phyloP scores from a whole-genome alignment of 768 basidiomycete species.

The Mycena metata region DNA sequence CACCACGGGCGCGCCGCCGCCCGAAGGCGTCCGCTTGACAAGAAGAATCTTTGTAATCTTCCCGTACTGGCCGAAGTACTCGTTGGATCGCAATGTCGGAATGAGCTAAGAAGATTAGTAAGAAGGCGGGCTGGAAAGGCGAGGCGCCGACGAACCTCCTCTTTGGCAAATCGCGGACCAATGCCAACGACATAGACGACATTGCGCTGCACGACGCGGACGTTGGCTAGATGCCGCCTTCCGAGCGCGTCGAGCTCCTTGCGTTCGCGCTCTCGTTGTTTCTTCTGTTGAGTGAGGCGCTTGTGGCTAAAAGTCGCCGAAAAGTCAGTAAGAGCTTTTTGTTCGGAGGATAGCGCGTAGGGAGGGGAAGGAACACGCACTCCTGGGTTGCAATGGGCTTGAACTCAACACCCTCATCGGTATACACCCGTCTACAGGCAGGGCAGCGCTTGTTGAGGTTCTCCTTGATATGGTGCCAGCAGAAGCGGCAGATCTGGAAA shows the following conservation, averaged over 20 bases:
- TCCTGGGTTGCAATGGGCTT: conserved; percentile 96
- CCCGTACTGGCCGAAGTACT: conserved; percentile 99
- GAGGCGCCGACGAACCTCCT: conserved; percentile 77
- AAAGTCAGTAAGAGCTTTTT: conserved; percentile 29
- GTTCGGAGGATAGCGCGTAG: conserved; percentile 36
- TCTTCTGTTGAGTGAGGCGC: conserved; percentile 95
- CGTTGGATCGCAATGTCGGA: conserved; percentile 91
- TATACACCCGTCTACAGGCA: conserved; percentile 93
- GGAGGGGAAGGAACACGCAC: conserved; percentile 64
- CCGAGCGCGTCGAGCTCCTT: conserved; percentile 93
- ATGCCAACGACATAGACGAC: conserved; percentile 98
- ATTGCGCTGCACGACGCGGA: conserved; percentile 96
- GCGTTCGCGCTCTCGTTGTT: conserved; percentile 92
- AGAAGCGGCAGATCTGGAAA: conserved; percentile 95
- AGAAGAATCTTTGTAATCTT: conserved; percentile 97
- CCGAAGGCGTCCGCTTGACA: conserved; percentile 87
- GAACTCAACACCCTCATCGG: conserved; percentile 94
- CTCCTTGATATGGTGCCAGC: conserved; percentile 98
- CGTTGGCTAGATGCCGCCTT: conserved; percentile 89
- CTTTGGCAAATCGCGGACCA: conserved; percentile 93
- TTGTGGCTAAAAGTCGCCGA: conserved; percentile 75
- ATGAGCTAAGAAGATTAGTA: conserved; percentile 70
- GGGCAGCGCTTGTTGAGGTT: conserved; percentile 97
- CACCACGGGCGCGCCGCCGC: conserved; percentile 78
- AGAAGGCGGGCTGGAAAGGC: conserved; percentile 32